Evolutionary conservation across 2,329 filamentous ascomycete species (phyloP).

Genomic region (Aspergillus quadricinctus): DNA sequence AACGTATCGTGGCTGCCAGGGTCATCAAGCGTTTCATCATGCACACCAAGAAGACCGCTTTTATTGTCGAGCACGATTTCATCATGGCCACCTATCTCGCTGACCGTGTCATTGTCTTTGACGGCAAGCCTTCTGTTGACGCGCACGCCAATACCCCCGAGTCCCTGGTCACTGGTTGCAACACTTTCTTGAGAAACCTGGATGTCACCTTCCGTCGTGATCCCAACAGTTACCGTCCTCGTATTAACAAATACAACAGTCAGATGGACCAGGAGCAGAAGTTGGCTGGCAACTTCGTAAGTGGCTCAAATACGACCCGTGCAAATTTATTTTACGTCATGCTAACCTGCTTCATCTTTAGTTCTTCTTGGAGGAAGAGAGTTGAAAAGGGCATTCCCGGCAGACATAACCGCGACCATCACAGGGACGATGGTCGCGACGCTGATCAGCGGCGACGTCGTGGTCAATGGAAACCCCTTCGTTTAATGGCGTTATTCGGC

Average conservation of each 20-base stretch:
- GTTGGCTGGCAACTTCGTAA: constrained; percentile 81
- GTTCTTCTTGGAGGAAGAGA: constrained; percentile 94
- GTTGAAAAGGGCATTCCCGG: constrained; percentile 60
- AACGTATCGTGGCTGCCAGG: constrained; percentile 93
- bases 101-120: constrained; percentile 97
- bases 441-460: constrained; percentile 32
- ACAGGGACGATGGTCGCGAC: constrained; percentile 33
- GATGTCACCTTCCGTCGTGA: constrained; percentile 99
- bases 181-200: constrained; percentile 91
- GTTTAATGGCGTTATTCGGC: constrained; percentile 39
- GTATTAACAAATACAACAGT: constrained; percentile 96
- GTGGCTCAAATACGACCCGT: constrained; percentile 31
- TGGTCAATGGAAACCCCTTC: constrained; percentile 28
- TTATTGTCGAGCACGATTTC: constrained; percentile 99
- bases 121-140: constrained; percentile 84
- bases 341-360: constrained; percentile 30
- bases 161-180: constrained; percentile 91
- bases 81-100: constrained; percentile 85
- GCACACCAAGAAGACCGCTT: constrained; percentile 99
- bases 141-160: constrained; percentile 86
- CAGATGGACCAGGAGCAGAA: constrained; percentile 99
- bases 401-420: constrained; percentile 36
- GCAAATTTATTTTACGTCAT: neutral
- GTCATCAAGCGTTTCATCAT: constrained; percentile 99
- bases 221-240: constrained; percentile 89